These are phyloP conservation scores for Lasiodiplodia sp. DNA, from an alignment of 2,329 filamentous ascomycete species.

Conservation along the genomic window DNA sequence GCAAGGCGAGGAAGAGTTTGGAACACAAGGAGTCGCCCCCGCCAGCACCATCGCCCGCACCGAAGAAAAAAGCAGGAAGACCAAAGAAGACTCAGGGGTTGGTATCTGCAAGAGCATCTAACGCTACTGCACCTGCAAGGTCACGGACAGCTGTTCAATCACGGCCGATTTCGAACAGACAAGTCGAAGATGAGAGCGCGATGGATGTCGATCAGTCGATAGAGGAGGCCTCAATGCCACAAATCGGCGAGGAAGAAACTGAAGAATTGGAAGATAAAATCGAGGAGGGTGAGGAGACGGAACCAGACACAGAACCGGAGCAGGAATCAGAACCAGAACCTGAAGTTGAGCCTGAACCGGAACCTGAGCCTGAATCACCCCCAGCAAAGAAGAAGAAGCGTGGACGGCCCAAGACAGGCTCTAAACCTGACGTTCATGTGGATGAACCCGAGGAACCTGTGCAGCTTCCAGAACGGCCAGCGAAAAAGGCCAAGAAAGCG, in stretches of 20 bases:
- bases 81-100: slow-evolving; percentile 15
- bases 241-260: slow-evolving; percentile 32
- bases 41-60: neutral
- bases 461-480: slow-evolving; percentile 17
- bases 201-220: slow-evolving; percentile 11
- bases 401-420: slow-evolving; percentile 14
- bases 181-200: neutral
- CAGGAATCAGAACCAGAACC: slow-evolving; percentile 29
- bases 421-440: neutral
- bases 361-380: slow-evolving; percentile 34
- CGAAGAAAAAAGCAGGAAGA: slow-evolving; percentile 18
- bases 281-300: slow-evolving; percentile 37
- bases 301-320: slow-evolving; percentile 21
- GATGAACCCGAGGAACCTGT: slow-evolving; percentile 5
- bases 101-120: slow-evolving; percentile 16
- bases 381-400: slow-evolving; percentile 35
- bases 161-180: neutral
- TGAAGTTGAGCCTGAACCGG: slow-evolving; percentile 8
- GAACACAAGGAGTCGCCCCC: slow-evolving; percentile 37
- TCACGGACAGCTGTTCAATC: slow-evolving; percentile 6
- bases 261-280: slow-evolving; percentile 35
- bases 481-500: slow-evolving; percentile 21
- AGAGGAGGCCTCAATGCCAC: slow-evolving; percentile 30
- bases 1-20: slow-evolving; percentile 37
- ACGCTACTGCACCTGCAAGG: neutral